A percentile compares a stretch with the other conserved stretches of the same genome.
These are phyloP conservation scores for Mimosa pudica DNA, from an alignment of 306 rosid species.

Conservation along the genomic window DNA sequence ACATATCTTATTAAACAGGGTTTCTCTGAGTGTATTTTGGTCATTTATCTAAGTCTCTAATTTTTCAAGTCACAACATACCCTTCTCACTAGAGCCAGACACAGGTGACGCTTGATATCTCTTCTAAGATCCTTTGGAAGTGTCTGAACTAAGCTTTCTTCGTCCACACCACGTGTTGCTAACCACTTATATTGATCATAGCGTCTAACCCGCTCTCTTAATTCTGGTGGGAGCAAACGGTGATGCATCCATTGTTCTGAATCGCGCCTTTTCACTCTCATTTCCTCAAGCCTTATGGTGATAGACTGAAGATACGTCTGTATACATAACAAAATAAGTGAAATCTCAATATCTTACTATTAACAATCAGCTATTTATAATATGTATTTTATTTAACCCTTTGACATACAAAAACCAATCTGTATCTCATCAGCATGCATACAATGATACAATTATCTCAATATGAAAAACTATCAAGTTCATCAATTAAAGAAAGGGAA, in stretches of 20 bases:
- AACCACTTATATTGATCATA: slow-evolving; percentile 94
- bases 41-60: background rate
- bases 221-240: slow-evolving; percentile 82
- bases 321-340: slow-evolving; percentile 25
- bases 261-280: slow-evolving; percentile 94
- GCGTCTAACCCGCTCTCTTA: slow-evolving; percentile 83
- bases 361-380: slow-evolving; percentile 19
- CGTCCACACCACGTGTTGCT: slow-evolving; percentile 92
- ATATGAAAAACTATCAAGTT: background rate
- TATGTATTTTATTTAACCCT: background rate
- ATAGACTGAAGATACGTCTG: slow-evolving; percentile 96
- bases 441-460: background rate
- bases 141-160: slow-evolving; percentile 74
- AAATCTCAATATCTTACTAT: slow-evolving; percentile 15
- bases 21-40: background rate
- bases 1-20: slow-evolving; percentile 16
- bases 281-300: slow-evolving; percentile 89
- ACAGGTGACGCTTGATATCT: slow-evolving; percentile 90
- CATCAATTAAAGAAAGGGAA: slow-evolving; percentile 5
- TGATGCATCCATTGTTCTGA: slow-evolving; percentile 99
- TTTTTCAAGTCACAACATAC: slow-evolving; percentile 46
- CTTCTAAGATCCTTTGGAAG: slow-evolving; percentile 90
- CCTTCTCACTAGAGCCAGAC: slow-evolving; percentile 87
- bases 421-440: background rate
- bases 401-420: background rate